Conservation (phyloP, 2,329 filamentous ascomycete species). For the Capronia epimyces region DNA sequence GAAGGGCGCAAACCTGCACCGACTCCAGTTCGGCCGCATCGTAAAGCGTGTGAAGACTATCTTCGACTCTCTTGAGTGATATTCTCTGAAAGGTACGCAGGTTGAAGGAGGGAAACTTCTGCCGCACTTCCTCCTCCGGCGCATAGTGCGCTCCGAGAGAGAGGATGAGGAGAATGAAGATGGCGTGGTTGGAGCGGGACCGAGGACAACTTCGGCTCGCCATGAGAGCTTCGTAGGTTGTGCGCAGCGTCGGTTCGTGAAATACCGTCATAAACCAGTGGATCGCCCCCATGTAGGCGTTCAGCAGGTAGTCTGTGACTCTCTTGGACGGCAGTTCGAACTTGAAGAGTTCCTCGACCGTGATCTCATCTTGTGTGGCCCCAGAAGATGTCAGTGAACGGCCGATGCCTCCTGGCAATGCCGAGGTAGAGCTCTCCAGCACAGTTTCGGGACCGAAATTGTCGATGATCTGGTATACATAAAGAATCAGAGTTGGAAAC, state of each 20-base stretch:
- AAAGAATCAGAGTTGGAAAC: conserved; percentile 10
- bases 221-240: conserved; percentile 32
- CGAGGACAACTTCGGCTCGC: conserved; percentile 34
- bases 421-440: conserved; percentile 18
- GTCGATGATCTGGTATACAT: conserved; percentile 28
- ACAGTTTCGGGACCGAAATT: conserved; percentile 20
- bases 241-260: conserved; percentile 41
- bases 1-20: conserved; percentile 18
- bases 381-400: conserved; percentile 26
- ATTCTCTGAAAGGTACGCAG: conserved; percentile 14
- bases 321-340: conserved; percentile 32
- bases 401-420: conserved; percentile 17
- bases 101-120: conserved; percentile 24
- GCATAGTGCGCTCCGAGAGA: conserved; percentile 40
- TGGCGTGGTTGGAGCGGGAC: conserved; percentile 36
- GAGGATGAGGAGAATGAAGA: conserved; percentile 38
- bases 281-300: conserved; percentile 40
- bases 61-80: conserved; percentile 31
- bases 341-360: conserved; percentile 29
- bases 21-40: conserved; percentile 34
- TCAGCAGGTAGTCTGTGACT: conserved; percentile 34
- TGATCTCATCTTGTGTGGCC: conserved; percentile 32
- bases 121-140: conserved; percentile 20
- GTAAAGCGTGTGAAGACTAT: conserved; percentile 39
- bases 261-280: conserved; percentile 45